Conservation (phyloP, 768 basidiomycete species). For the Steccherinum ochraceum region DNA sequence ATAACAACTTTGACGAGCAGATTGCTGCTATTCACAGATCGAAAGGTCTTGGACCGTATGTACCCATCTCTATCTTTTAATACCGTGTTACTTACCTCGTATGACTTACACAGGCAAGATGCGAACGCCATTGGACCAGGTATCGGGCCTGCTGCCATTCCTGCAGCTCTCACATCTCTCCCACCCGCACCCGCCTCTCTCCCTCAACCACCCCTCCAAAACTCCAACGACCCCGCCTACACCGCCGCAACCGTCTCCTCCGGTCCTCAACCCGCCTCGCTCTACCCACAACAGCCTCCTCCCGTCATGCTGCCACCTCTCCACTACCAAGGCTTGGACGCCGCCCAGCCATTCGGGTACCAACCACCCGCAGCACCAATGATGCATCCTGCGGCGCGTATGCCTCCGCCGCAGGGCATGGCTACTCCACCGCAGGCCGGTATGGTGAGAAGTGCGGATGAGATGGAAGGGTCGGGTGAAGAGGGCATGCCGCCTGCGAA, state of each 20-base stretch:
- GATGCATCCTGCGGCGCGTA: conserved; percentile 18
- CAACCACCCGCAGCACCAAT: conserved; percentile 49
- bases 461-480: conserved; percentile 57
- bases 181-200: conserved; percentile 69
- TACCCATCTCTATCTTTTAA: conserved; percentile 17
- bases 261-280: conserved; percentile 85
- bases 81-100: conserved; percentile 11
- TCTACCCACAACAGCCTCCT: conserved; percentile 46
- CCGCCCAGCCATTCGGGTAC: conserved; percentile 74
- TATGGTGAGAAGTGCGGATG: conserved; percentile 72
- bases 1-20: conserved; percentile 95
- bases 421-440: conserved; percentile 48
- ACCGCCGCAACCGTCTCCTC: conserved; percentile 85
- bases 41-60: conserved; percentile 83
- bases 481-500: conserved; percentile 80
- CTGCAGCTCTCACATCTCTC: conserved; percentile 52
- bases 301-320: conserved; percentile 83
- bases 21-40: conserved; percentile 95
- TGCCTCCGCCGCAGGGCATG: conserved; percentile 35
- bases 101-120: conserved; percentile 48
- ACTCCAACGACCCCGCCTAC: conserved; percentile 49
- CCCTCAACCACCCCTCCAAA: conserved; percentile 58
- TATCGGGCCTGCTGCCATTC: conserved; percentile 76
- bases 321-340: conserved; percentile 76
- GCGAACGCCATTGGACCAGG: conserved; percentile 79